A percentile compares a stretch with the other conserved stretches of the same genome.
These are phyloP conservation scores for Bimuria novae-zelandiae DNA, from an alignment of 2,329 filamentous ascomycete genomes.

Conservation along the genomic window DNA sequence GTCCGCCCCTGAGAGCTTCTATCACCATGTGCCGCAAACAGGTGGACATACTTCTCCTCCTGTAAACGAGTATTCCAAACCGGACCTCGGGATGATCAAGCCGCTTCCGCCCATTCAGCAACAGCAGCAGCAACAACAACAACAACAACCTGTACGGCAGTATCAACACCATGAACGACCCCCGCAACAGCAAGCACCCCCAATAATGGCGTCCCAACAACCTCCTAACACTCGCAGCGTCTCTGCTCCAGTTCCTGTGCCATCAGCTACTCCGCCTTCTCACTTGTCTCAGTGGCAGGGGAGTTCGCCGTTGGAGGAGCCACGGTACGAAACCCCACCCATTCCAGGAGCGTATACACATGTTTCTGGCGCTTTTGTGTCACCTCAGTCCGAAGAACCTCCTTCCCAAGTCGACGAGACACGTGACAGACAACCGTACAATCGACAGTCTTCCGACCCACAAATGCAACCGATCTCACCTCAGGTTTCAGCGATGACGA, in stretches of 20 bases:
- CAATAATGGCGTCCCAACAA: conserved; percentile 12
- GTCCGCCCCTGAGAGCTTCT: background rate
- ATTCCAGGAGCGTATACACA: conserved; percentile 43
- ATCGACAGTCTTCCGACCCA: conserved; percentile 33
- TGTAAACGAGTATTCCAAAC: conserved; percentile 32
- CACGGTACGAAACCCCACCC: conserved; percentile 42
- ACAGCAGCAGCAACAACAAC: conserved; percentile 7
- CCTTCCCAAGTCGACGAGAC: conserved; percentile 15
- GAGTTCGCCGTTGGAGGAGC: conserved; percentile 29
- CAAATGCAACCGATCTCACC: conserved; percentile 39
- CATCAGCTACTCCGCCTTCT: conserved; percentile 14
- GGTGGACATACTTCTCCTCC: conserved; percentile 15
- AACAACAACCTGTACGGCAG: conserved; percentile 13
- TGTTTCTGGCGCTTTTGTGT: conserved; percentile 37
- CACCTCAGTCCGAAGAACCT: conserved; percentile 24
- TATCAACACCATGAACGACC: conserved; percentile 14
- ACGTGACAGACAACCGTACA: conserved; percentile 12
- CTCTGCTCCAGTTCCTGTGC: conserved; percentile 23
- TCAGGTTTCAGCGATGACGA: conserved; percentile 39
- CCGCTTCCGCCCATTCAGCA: conserved; percentile 2
- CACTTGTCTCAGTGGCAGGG: conserved; percentile 26
- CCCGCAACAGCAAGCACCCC: conserved; percentile 11
- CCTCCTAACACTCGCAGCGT: conserved; percentile 20
- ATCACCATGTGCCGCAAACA: conserved; percentile 15
- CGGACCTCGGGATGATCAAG: conserved; percentile 19